Conservation (phyloP, 768 basidiomycete genomes). For the Termitomyces heimii region DNA sequence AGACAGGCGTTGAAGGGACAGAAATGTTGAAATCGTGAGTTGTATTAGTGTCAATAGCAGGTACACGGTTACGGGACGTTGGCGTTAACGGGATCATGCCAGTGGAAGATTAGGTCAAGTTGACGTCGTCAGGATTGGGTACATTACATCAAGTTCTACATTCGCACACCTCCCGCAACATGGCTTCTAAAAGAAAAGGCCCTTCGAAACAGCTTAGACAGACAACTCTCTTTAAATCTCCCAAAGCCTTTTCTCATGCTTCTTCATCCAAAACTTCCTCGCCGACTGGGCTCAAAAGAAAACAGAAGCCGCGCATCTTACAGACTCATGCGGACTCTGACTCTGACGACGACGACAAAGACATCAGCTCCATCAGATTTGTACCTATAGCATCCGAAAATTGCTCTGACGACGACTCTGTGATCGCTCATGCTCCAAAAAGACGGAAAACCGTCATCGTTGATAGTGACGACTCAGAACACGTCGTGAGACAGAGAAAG, state of each 20-base stretch:
- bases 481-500: neutral
- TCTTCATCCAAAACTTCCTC: conserved; percentile 8
- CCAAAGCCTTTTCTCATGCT: conserved; percentile 20
- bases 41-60: conserved; percentile 6
- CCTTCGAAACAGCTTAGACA: conserved; percentile 31
- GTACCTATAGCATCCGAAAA: conserved; percentile 24
- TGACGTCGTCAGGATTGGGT: neutral
- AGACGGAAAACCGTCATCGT: conserved; percentile 9
- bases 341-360: conserved; percentile 15
- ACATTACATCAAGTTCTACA: neutral
- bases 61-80: conserved; percentile 1
- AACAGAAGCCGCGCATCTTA: conserved; percentile 5
- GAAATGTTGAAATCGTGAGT: conserved; percentile 3
- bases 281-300: conserved; percentile 6
- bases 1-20: conserved; percentile 7
- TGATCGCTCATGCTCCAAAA: neutral
- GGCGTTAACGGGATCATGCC: conserved; percentile 7
- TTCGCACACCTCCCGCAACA: neutral
- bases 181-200: conserved; percentile 12
- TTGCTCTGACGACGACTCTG: neutral
- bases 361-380: conserved; percentile 47
- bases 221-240: conserved; percentile 32
- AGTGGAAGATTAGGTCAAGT: neutral
- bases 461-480: conserved; percentile 11
- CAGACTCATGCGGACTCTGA: conserved; percentile 4